Evolutionary conservation across 2,329 filamentous ascomycete species (phyloP), one percentile per base, ranked within the genome.

Genomic region (Penicillium sp.): DNA sequence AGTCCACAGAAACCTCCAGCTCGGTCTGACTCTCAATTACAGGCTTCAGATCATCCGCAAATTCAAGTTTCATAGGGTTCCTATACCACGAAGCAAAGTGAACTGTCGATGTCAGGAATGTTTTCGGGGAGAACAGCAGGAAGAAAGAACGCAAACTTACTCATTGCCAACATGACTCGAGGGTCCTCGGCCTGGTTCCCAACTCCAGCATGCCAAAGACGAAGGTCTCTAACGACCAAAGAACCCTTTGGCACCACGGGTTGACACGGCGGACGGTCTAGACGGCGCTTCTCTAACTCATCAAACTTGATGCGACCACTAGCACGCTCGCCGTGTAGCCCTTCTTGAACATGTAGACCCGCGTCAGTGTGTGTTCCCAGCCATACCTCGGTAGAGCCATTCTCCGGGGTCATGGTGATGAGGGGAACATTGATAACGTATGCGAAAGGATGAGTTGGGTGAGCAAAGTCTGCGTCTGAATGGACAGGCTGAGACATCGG

Each of bases 181-280:
- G 81, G 77, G 7, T 79, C 71, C 5, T 77, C 69, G 1, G 80
- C 81, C 42, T 70, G 65, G 62, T 88, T 87, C 1, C 84, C 84
- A 81, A 86, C 85, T 0, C 85, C 85, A 0, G 83, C 84, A 67
- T 88, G 85, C 85, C 85, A 88, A 6, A 86, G 77, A 25, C 85
- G 74, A 53, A 88, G 69, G 67, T 88, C 85, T 2, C 86, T 77
- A 31, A 88, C 67, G 37, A 87, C 76, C 23, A 87, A 67, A 40
- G 82, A 81, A 0, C 85, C 84, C 63, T 84, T 84, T 37, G 75
- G 75, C 0, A 85, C 77, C 3, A 71, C 55, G 0, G 83, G 82
- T 64, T 86, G 84, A 12, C 78, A 67, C 0, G 82, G 82, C 6
- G 79, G 75, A 7, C 78, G 69, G 2, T 73, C 62, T 4, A 64